These are phyloP conservation scores for Fusarium udum DNA, from an alignment of 2,329 filamentous ascomycete genomes.

Conservation along the genomic window DNA sequence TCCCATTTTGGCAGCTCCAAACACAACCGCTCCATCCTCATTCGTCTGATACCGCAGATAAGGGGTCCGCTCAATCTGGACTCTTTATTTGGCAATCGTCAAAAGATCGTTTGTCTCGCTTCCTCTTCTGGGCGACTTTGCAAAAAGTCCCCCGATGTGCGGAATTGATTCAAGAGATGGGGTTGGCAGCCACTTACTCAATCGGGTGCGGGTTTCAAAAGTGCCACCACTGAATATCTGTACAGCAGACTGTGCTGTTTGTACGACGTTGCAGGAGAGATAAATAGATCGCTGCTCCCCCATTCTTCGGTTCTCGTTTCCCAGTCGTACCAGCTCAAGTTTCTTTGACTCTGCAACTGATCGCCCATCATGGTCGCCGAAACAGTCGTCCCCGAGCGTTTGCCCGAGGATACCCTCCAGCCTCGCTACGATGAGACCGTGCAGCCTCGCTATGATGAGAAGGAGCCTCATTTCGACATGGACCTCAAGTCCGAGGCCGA, in stretches of 20 bases:
- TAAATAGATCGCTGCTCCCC: conserved; percentile 22
- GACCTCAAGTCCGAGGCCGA: conserved; percentile 43
- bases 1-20: conserved; percentile 28
- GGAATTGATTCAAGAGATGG: background rate
- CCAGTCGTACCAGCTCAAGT: conserved; percentile 15
- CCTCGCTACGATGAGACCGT: conserved; percentile 36
- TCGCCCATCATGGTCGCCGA: conserved; percentile 32
- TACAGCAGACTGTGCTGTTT: background rate
- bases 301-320: background rate
- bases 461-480: conserved; percentile 36
- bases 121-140: conserved; percentile 7
- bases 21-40: background rate
- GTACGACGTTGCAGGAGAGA: conserved; percentile 6
- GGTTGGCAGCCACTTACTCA: background rate
- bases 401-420: conserved; percentile 27
- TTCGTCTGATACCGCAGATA: conserved; percentile 9
- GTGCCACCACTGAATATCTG: background rate
- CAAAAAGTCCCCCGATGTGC: conserved; percentile 11
- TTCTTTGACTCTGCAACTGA: background rate
- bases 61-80: conserved; percentile 5
- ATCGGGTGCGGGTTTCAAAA: conserved; percentile 6
- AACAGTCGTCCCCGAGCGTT: conserved; percentile 26
- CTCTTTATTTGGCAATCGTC: background rate
- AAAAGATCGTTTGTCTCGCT: conserved; percentile 23
- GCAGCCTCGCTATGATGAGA: conserved; percentile 38